Conservation (phyloP, 345 rosid genomes). For the Rhodomyrtus tomentosa region DNA sequence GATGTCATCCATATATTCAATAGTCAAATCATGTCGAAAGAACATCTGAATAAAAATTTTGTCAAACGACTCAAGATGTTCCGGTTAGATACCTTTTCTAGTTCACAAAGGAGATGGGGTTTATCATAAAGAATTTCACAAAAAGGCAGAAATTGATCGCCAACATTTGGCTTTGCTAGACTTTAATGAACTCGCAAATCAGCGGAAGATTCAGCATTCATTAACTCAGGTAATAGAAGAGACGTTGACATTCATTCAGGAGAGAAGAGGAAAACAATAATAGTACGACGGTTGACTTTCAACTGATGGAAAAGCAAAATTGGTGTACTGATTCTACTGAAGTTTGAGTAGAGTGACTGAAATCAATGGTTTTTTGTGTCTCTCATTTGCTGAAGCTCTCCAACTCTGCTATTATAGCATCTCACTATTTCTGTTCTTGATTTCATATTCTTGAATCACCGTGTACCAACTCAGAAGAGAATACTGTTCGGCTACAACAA, state of each 20-base stretch:
- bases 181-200: neutral
- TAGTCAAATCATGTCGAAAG: neutral
- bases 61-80: neutral
- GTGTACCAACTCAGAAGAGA: neutral
- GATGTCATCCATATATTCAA: neutral
- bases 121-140: neutral
- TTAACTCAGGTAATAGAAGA: neutral
- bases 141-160: neutral
- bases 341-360: neutral
- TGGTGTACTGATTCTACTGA: neutral
- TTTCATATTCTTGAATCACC: neutral
- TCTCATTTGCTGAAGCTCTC: neutral
- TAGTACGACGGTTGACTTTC: neutral
- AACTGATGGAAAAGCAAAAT: neutral
- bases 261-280: neutral
- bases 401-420: neutral
- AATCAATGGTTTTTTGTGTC: neutral
- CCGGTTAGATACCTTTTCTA: neutral
- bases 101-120: neutral
- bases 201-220: neutral
- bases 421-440: neutral
- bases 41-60: neutral
- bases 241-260: neutral
- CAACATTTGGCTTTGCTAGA: neutral
- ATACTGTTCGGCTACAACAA: neutral